A percentile compares a stretch with the other conserved stretches of the same genome.
phyloP scores from a whole-genome alignment of 805 yeast genomes.

The Sungouiella blattae region DNA sequence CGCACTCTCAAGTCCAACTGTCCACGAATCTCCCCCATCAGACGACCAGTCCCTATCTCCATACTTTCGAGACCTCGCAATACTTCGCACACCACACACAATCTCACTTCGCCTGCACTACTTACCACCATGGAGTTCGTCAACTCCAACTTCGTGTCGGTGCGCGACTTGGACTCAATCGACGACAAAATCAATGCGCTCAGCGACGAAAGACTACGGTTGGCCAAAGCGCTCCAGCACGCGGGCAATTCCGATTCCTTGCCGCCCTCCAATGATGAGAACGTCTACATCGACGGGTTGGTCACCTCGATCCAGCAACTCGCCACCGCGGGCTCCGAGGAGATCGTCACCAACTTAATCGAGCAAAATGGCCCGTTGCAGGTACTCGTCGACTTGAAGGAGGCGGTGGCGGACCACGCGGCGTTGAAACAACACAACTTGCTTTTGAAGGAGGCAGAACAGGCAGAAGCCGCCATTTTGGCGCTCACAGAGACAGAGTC shows the following conservation, averaged over 20 bases:
- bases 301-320: neutral
- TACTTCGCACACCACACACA: conserved; percentile 1
- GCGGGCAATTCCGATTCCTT: conserved; percentile 1
- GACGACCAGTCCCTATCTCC: too few relatives aligned
- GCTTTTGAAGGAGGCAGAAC: conserved; percentile 1
- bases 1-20: too few relatives aligned
- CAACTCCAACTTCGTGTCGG: conserved; percentile 29
- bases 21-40: too few relatives aligned
- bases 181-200: conserved; percentile 25
- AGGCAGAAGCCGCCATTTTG: neutral
- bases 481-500: conserved; percentile 4
- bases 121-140: conserved; percentile 24
- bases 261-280: neutral
- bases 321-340: neutral
- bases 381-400: conserved; percentile 5
- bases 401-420: conserved; percentile 4
- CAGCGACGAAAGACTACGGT: conserved; percentile 12
- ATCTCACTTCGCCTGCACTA: neutral
- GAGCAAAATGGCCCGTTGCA: conserved; percentile 4
- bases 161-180: conserved; percentile 30
- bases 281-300: conserved; percentile 8
- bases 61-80: too few relatives aligned
- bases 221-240: conserved; percentile 5
- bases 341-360: conserved; percentile 1
- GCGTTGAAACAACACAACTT: conserved; percentile 6